A percentile compares a stretch with the other conserved stretches of the same genome.
Evolutionary conservation across 805 yeast species (phyloP).

Genomic region (Hanseniaspora vineae): DNA sequence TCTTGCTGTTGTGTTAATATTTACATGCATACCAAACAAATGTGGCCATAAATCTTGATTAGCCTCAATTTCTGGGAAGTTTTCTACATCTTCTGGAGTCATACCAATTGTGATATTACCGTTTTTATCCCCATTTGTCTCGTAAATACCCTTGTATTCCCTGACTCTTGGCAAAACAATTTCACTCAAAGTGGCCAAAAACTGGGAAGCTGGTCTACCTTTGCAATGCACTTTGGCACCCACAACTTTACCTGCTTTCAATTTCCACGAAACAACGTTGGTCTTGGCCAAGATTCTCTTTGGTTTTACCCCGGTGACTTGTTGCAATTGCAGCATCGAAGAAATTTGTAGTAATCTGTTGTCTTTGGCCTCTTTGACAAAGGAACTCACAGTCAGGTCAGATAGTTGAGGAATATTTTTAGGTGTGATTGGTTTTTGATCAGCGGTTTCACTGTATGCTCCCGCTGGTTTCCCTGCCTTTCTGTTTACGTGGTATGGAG

Average conservation of each 20-base stretch:
- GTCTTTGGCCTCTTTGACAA: slow-evolving; percentile 56
- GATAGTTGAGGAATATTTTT: slow-evolving; percentile 60
- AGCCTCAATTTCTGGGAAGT: slow-evolving; percentile 88
- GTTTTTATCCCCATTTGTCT: slow-evolving; percentile 64
- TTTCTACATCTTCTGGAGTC: slow-evolving; percentile 58
- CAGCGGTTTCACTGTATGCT: slow-evolving; percentile 58
- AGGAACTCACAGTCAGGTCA: slow-evolving; percentile 63
- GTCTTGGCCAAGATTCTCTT: slow-evolving; percentile 57
- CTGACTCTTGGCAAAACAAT: slow-evolving; percentile 86
- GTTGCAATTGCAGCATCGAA: slow-evolving; percentile 72
- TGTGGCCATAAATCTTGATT: slow-evolving; percentile 84
- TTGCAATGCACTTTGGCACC: slow-evolving; percentile 73
- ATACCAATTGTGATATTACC: slow-evolving; percentile 85
- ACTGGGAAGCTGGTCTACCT: slow-evolving; percentile 79
- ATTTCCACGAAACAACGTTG: slow-evolving; percentile 74
- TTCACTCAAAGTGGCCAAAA: slow-evolving; percentile 76
- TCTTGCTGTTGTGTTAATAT: slow-evolving; percentile 79
- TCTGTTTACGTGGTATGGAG: slow-evolving; percentile 85
- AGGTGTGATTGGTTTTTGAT: slow-evolving; percentile 53
- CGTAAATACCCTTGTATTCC: slow-evolving; percentile 69
- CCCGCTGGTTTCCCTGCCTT: slow-evolving; percentile 67
- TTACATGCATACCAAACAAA: slow-evolving; percentile 75
- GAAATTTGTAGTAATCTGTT: slow-evolving; percentile 63
- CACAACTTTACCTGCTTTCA: slow-evolving; percentile 78
- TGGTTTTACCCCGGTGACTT: slow-evolving; percentile 87